Base-by-base conservation (phyloP, 345 rosid genomes). In the Ceriops zippeliana region DNA sequence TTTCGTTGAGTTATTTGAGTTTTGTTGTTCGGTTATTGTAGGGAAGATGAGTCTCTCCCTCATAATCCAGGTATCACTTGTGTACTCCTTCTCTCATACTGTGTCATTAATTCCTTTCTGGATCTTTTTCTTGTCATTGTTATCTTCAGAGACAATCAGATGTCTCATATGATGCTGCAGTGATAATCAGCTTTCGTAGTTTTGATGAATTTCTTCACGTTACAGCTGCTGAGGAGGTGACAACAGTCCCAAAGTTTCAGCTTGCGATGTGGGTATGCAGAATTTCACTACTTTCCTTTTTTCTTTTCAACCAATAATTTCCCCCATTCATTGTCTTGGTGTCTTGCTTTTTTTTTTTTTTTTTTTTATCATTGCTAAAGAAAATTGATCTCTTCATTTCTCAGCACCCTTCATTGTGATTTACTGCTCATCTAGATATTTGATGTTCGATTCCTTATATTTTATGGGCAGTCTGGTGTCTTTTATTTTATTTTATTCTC, bases 261-360 rank as follows among this genome's bases (percentile, higher is more conserved):
- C 96, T 96, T 78, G 97, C 97, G 15, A 90, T 89, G 96, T 90
- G 96, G 98, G 99, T 95, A 83, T 61, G 96, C 68, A 67, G 67
- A 37, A 22, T 38, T 37, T 38, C 38, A 58, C 20, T 27, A 16
- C 1, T n/a, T 58, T 2, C 16, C 49, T 8, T 0, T 42, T 42
- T 42, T 28, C 2, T 28, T 42, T 13, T 15, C 1, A 3, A 11
- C 17, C 15, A 11, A 42, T 13, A 42, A 11, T 42, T 42, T 42
- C 5, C 4, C 17, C 5, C 49, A 13, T 42, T 42, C 1, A 42
- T 13, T 42, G 2, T 42, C 17, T 4, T 42, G 19, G 49, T 5
- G 4, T 42, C 49, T 42, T 42, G 17, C 5, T 2, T 2, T 2
- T 8, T 38, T 9, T 38, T 2, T 9, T 11, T 38, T 10, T 2